Base-by-base conservation (phyloP, 1,284 basidiomycete species). In the Cryptococcus sp. region DNA sequence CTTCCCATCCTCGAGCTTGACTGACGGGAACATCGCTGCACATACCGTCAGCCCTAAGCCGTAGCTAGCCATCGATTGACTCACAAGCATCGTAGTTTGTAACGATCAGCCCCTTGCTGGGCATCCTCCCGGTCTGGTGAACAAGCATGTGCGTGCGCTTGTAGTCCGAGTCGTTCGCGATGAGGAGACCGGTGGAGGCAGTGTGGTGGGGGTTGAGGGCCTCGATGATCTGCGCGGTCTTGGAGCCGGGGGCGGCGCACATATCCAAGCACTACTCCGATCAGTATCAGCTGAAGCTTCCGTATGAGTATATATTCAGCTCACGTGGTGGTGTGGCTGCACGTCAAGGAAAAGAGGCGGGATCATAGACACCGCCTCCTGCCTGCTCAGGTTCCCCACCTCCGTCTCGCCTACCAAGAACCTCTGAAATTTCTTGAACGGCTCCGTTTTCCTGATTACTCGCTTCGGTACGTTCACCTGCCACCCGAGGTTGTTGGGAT, bases 181-280 rank as follows among this genome's bases (percentile, higher is more conserved):
- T 75, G 33, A 78, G 67, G 15, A 79, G 56, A 42, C 77, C 75
- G 23, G 69, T 73, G 16, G 69, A 72, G 44, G 58, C 57, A 35
- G 68, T 69, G 60, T 75, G 64, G 53, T 77, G 70, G 13, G 75
- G 76, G 66, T 77, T 78, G 50, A 78, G 68, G 11, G 76, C 73
- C 63, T 78, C 76, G 59, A 76, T 75, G 61, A 76, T 77, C 61
- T 78, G 74, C 12, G 75, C 70, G 9, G 75, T 75, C 68, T 99
- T 98, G 35, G 92, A 96, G 15, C 96, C 96, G 1, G 96, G 96
- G 1, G 96, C 95, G n/a, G 96, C 96, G 72, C 95, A 99, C 89
- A 97, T 92, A 78, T 99, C 95, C 66, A 98, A 85, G 39, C 92
- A 90, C 87, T 91, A 60, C 15, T 12, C 38, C 12, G 4, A 51